phyloP scores from a whole-genome alignment of 305 asterid species.

The Fraxinus sp. region DNA sequence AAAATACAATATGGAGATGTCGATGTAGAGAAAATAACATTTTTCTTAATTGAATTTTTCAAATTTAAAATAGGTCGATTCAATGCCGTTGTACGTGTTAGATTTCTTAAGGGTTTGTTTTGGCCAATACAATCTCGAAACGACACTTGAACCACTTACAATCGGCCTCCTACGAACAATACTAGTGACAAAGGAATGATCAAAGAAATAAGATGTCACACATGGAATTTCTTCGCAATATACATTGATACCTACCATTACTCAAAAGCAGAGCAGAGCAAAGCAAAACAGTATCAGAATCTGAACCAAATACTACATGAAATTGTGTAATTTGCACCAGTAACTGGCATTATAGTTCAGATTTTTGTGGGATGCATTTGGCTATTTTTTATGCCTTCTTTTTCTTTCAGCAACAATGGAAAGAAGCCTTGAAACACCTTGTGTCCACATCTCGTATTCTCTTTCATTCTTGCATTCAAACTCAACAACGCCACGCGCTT shows the following conservation, averaged over 20 bases:
- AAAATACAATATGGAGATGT: neutral
- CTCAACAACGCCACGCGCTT: slow-evolving; percentile 83
- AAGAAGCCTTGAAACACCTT: slow-evolving; percentile 90
- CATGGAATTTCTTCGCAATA: neutral
- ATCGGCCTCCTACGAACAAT: neutral
- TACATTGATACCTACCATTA: neutral
- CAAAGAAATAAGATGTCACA: neutral
- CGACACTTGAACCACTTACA: neutral
- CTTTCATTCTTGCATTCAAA: slow-evolving; percentile 84
- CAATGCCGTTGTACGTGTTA: neutral
- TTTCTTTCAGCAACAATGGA: slow-evolving; percentile 77
- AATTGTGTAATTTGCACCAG: neutral
- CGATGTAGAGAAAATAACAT: neutral
- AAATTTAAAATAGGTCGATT: neutral
- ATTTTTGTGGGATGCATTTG: neutral
- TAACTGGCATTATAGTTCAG: slow-evolving; percentile 8
- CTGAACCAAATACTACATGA: slow-evolving; percentile 15
- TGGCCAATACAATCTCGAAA: neutral
- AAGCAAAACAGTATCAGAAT: neutral
- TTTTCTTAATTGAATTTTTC: neutral
- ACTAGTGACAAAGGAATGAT: neutral
- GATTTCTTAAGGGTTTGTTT: neutral
- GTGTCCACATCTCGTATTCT: slow-evolving; percentile 97
- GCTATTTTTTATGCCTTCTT: slow-evolving; percentile 41
- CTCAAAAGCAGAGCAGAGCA: neutral